Evolutionary conservation across 1,284 basidiomycete species (phyloP).

Genomic region (Cutaneotrichosporon sp.): DNA sequence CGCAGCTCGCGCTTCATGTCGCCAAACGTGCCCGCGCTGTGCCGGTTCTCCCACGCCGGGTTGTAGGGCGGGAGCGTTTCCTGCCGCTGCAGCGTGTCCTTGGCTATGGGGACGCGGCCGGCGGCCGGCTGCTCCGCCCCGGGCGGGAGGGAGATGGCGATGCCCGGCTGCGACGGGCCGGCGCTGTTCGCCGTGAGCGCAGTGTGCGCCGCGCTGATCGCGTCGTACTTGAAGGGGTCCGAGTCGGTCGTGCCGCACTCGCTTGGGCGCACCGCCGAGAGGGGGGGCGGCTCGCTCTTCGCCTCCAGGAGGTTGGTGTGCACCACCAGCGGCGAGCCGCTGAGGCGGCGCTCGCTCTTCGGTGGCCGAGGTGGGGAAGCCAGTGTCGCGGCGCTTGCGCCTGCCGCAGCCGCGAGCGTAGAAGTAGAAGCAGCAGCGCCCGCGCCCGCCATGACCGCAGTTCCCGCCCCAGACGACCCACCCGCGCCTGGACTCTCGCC

Average conservation of each 20-base stretch:
- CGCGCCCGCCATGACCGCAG: too few species aligned
- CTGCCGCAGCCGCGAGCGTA: too few species aligned
- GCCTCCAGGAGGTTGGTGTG: neutral
- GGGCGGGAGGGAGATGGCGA: neutral
- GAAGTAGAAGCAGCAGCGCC: too few species aligned
- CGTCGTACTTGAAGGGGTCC: neutral
- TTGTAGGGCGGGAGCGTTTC: neutral
- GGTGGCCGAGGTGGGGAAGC: neutral
- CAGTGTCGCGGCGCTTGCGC: neutral
- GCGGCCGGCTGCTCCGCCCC: neutral
- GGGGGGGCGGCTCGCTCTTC: neutral
- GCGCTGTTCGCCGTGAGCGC: neutral
- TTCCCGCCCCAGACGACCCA: neutral
- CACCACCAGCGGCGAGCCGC: neutral
- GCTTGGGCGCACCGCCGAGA: neutral
- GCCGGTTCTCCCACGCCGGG: constrained; percentile 1
- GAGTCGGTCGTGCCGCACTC: neutral
- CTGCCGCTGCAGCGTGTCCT: neutral
- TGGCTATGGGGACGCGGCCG: neutral
- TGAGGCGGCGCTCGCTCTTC: neutral
- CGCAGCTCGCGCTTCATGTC: constrained; percentile 6
- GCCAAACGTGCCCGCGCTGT: neutral
- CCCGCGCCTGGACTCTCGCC: neutral
- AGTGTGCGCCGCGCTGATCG: neutral
- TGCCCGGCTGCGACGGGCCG: neutral